These are phyloP conservation scores for Rutstroemia sp. DNA, from an alignment of 2,329 filamentous ascomycete species.

Conservation along the genomic window DNA sequence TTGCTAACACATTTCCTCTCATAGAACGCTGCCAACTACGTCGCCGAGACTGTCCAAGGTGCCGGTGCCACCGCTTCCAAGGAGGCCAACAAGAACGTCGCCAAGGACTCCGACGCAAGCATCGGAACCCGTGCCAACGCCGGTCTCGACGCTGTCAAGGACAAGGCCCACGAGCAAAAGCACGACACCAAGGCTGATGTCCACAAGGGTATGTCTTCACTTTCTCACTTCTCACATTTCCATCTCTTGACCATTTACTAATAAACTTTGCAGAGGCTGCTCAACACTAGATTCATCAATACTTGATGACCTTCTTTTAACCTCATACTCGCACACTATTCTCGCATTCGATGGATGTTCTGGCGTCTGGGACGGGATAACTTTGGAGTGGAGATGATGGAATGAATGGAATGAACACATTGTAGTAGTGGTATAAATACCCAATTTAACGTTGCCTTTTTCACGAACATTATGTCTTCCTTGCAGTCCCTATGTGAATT, in stretches of 20 bases:
- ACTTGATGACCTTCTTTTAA: neutral
- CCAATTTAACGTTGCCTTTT: conserved; percentile 1
- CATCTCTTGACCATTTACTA: neutral
- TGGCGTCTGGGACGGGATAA: conserved; percentile 6
- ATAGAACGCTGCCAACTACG: conserved; percentile 47
- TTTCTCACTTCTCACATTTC: neutral
- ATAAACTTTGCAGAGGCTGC: conserved; percentile 23
- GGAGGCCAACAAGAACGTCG: conserved; percentile 51
- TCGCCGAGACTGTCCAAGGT: conserved; percentile 46
- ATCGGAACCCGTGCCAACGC: conserved; percentile 40
- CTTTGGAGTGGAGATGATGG: neutral
- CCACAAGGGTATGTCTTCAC: conserved; percentile 36
- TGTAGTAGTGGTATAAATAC: conserved; percentile 6
- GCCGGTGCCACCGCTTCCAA: conserved; percentile 41
- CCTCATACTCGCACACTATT: neutral
- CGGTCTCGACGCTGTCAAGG: conserved; percentile 41
- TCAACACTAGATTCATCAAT: conserved; percentile 27
- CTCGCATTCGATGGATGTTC: conserved; percentile 4
- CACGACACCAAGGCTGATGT: conserved; percentile 42
- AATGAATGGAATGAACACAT: neutral
- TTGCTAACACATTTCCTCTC: conserved; percentile 4
- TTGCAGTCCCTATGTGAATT: no score
- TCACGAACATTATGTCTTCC: no score
- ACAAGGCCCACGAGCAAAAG: conserved; percentile 46
- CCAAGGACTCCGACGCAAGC: conserved; percentile 42